phyloP scores from a whole-genome alignment of 179 eudicot genomes.

The Camellia oleifera region DNA sequence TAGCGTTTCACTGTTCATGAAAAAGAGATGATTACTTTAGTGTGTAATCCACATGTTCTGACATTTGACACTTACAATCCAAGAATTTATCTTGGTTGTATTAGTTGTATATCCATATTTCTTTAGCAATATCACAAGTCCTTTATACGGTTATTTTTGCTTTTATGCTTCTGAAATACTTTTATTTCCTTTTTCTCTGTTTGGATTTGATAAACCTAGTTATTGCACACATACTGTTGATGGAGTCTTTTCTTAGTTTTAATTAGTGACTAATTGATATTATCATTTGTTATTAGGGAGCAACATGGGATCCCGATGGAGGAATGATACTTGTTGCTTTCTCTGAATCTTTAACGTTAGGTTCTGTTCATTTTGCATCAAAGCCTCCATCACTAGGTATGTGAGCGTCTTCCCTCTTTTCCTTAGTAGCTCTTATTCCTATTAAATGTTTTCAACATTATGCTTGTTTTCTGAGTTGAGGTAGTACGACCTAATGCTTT shows the following conservation, averaged over 20 bases:
- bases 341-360: slow-evolving; percentile 77
- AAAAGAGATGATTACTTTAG: background rate
- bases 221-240: background rate
- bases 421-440: background rate
- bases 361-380: slow-evolving; percentile 90
- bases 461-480: background rate
- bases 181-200: background rate
- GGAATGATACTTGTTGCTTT: slow-evolving; percentile 85
- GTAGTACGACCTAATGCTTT: too few relatives aligned
- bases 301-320: slow-evolving; percentile 97
- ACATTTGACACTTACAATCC: background rate
- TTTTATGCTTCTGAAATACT: background rate
- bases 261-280: background rate
- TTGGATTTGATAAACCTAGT: background rate
- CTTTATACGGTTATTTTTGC: background rate
- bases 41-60: background rate
- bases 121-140: background rate
- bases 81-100: background rate
- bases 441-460: background rate
- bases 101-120: background rate
- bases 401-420: background rate
- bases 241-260: slow-evolving; percentile 11
- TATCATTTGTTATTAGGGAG: slow-evolving; percentile 53
- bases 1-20: background rate
- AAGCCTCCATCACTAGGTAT: slow-evolving; percentile 97